Base-by-base conservation (phyloP, 208 protist genomes). In the Trypanosoma mega region DNA sequence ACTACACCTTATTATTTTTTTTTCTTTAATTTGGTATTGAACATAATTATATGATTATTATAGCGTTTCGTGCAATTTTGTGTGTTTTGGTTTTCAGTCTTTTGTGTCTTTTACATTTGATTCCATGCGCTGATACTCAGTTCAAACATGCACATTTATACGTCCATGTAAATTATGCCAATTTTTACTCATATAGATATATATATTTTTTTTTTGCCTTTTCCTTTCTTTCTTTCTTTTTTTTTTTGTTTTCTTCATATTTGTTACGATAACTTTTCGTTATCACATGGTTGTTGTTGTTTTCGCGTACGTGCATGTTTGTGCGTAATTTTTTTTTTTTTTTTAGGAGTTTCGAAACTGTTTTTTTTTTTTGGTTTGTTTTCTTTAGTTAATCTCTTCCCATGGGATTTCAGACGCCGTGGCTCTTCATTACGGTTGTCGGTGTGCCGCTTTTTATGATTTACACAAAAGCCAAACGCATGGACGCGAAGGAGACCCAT, bases 401-500 rank as follows among this genome's bases (percentile, higher is more conserved):
- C 0, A 81, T 80, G 67, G 70, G 53, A 9, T 64, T 78, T 26
- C 70, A 87, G 43, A 73, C 85, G n/a, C 81, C 85, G 23, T 92
- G 85, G 82, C 63, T 87, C 58, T 69, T 92, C 11, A 60, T 90
- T 29, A 72, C 66, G 24, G 69, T 82, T 11, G 59, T 51, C 45
- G 70, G 63, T 30, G 78, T 90, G 9, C 86, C 86, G 8, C 51
- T 85, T 57, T 81, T 89, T 47, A 89, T 93, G 82, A 71, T 80
- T 0, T 84, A 75, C 65, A 87, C 77, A 4, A 93, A 93, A 55
- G 46, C 60, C 0, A 71, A 73, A 50, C 82, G 86, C 20, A 93
- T 93, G 71, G 82, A 93, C 49, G 82, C 78, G 26, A 71, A 74
- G 11, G 82, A 93, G 69, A 87, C 64, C 57, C 86, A 93, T 47